These are phyloP conservation scores for Eucalyptus tenuipes DNA, from an alignment of 345 rosid genomes.

Conservation along the genomic window DNA sequence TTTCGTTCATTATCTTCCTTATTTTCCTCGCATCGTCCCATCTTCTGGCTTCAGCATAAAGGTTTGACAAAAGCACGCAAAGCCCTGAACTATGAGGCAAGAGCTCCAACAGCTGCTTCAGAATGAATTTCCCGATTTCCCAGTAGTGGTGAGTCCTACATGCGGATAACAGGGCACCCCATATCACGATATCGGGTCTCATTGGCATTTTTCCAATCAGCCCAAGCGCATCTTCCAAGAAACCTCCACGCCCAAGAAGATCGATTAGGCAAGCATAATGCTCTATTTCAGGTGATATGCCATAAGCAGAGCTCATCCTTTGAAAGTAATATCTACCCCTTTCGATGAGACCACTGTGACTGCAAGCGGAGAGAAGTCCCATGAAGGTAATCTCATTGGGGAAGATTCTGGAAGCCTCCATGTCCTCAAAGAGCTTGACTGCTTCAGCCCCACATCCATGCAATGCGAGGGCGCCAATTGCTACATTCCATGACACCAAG, in stretches of 20 bases:
- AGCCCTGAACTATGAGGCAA: conserved; percentile 17
- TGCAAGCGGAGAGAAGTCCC: conserved; percentile 25
- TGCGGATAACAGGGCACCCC: conserved; percentile 22
- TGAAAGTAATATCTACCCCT: conserved; percentile 7
- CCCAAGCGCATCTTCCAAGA: conserved; percentile 11
- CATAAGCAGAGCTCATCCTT: conserved; percentile 1
- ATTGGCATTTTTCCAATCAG: conserved; percentile 11
- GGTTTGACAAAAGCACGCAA: conserved; percentile 18
- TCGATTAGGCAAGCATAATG: conserved; percentile 28
- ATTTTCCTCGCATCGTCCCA: conserved; percentile 15
- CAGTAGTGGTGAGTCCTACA: conserved; percentile 4
- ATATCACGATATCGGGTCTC: conserved; percentile 18
- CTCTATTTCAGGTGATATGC: conserved; percentile 4
- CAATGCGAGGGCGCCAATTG: conserved; percentile 13
- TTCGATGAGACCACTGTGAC: conserved; percentile 21
- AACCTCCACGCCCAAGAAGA: conserved; percentile 21
- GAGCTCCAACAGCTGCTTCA: conserved; percentile 6
- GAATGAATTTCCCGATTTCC: background rate
- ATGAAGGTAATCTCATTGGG: conserved; percentile 20
- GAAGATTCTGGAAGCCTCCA: conserved; percentile 4
- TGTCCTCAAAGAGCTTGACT: conserved; percentile 4
- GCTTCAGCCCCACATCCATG: conserved; percentile 19
- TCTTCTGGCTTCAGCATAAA: conserved; percentile 8
- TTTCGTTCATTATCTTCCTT: conserved; percentile 13
- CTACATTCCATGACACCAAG: conserved; percentile 19